phyloP scores from a whole-genome alignment of 441 rosid species.

The Pelargonium cotyledonis region DNA sequence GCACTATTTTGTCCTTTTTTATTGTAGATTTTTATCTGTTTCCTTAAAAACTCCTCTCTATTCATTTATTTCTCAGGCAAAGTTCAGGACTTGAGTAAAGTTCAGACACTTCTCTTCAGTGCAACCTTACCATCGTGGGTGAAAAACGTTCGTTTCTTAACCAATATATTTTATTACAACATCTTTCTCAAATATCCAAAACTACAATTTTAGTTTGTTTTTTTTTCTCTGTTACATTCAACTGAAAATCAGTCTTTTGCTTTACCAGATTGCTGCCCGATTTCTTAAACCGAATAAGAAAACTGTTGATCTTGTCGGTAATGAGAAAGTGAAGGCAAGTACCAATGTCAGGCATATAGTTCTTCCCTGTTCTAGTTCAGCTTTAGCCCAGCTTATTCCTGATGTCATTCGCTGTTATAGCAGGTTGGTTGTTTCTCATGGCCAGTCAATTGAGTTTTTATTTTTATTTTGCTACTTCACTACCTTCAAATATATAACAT shows the following conservation, averaged over 20 bases:
- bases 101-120: conserved; percentile 96
- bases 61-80: conserved; percentile 48
- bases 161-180: not conserved
- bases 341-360: conserved; percentile 75
- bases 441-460: no score
- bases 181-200: conserved; percentile 1
- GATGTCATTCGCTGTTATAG: conserved; percentile 83
- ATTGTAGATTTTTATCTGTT: not conserved
- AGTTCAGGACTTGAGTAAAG: conserved; percentile 69
- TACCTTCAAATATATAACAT: no score
- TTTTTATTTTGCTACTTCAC: no score
- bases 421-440: conserved; percentile 43
- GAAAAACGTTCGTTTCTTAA: conserved; percentile 49
- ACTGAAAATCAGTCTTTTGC: conserved; percentile 16
- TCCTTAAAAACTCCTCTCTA: not conserved
- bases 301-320: conserved; percentile 95
- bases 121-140: conserved; percentile 90
- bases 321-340: conserved; percentile 94
- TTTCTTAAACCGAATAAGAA: conserved; percentile 67
- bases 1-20: no score
- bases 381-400: conserved; percentile 70
- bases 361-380: conserved; percentile 64
- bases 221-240: conserved; percentile 9
- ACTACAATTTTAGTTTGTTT: not conserved
- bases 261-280: conserved; percentile 50